A percentile compares a stretch with the other conserved stretches of the same genome.
These are phyloP conservation scores for Posidonia oceanica DNA, from an alignment of 116 monocot genomes.

Conservation along the genomic window DNA sequence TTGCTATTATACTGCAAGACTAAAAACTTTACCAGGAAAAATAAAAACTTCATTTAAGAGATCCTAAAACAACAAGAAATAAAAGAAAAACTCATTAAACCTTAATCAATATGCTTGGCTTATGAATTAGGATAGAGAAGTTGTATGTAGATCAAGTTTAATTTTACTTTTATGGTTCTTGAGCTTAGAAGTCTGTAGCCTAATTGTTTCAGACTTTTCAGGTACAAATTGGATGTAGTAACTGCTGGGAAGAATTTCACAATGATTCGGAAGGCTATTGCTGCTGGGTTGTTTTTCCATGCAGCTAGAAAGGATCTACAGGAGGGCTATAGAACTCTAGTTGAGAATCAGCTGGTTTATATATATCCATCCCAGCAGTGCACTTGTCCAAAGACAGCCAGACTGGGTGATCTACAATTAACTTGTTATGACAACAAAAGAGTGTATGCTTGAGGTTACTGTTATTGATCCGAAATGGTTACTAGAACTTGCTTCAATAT, in stretches of 20 bases:
- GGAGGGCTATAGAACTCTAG: conserved; percentile 85
- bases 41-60: too few relatives aligned
- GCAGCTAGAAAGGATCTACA: conserved; percentile 91
- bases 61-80: too few relatives aligned
- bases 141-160: too few relatives aligned
- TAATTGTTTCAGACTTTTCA: conserved; percentile 11
- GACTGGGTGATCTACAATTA: conserved; percentile 96
- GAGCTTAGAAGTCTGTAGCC: too few relatives aligned
- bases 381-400: conserved; percentile 84
- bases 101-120: too few relatives aligned
- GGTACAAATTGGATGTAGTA: conserved; percentile 82
- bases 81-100: too few relatives aligned
- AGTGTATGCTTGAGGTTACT: conserved; percentile 93
- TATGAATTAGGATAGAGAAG: too few relatives aligned
- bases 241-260: conserved; percentile 87
- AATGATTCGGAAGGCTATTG: conserved; percentile 79
- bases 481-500: conserved; percentile 80
- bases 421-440: conserved; percentile 94
- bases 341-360: conserved; percentile 93
- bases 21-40: too few relatives aligned
- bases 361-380: conserved; percentile 93
- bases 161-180: too few relatives aligned
- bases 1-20: too few relatives aligned
- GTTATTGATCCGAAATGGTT: conserved; percentile 95
- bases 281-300: conserved; percentile 93